Conservation (phyloP, 169 alveolate genomes). For the Eimeria maxima region DNA sequence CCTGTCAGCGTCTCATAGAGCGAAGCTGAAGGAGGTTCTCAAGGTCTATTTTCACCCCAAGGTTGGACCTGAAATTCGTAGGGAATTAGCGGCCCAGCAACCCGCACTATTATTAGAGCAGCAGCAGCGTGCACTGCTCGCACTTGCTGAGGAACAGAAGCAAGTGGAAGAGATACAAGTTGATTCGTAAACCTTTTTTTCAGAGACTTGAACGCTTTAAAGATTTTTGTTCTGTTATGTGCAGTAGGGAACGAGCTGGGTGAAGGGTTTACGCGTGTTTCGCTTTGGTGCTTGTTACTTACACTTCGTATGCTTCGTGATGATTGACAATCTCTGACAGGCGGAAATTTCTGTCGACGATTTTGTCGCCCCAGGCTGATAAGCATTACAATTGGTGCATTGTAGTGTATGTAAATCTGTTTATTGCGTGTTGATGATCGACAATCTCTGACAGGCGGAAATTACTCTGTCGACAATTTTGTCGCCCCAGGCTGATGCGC, state of each 20-base stretch:
- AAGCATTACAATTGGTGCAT: background rate
- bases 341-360: conserved; percentile 71
- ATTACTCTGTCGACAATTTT: conserved; percentile 12
- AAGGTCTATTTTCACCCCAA: conserved; percentile 34
- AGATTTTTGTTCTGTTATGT: background rate
- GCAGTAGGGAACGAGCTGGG: background rate
- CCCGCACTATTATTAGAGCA: conserved; percentile 76
- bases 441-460: conserved; percentile 78
- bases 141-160: conserved; percentile 27
- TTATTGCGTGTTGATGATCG: conserved; percentile 7
- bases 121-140: conserved; percentile 83
- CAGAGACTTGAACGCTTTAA: background rate
- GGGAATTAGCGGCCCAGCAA: conserved; percentile 76
- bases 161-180: conserved; percentile 19
- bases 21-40: conserved; percentile 65
- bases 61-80: conserved; percentile 80
- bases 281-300: background rate
- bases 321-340: conserved; percentile 77
- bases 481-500: conserved; percentile 73
- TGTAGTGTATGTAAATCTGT: background rate
- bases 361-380: conserved; percentile 75
- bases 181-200: conserved; percentile 4
- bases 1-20: conserved; percentile 26
- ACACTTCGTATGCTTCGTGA: background rate
- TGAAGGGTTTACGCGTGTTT: background rate